phyloP scores from a whole-genome alignment of 208 protist species.

The Acanthamoeba rhysodes region DNA sequence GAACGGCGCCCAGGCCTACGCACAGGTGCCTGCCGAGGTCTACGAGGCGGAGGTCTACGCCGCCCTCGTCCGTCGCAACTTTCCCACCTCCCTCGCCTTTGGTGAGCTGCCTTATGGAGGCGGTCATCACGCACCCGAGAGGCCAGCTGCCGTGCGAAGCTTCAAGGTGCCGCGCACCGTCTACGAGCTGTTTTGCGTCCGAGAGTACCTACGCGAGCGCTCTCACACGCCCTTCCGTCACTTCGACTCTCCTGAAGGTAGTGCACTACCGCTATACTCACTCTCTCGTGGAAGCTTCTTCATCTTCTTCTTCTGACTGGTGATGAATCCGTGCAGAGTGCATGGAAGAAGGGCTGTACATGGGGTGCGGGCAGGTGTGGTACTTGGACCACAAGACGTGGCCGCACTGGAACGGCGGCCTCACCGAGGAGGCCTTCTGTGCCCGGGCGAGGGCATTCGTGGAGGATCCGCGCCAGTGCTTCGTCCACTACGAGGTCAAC shows the following conservation, averaged over 20 bases:
- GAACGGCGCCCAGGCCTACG: background rate
- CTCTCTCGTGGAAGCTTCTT: background rate
- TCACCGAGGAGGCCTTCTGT: background rate
- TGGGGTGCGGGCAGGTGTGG: conserved; percentile 34
- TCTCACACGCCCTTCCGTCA: background rate
- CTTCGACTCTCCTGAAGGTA: background rate
- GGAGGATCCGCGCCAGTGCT: conserved; percentile 10
- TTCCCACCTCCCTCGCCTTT: conserved; percentile 5
- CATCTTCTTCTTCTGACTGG: background rate
- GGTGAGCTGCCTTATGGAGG: background rate
- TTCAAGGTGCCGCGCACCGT: conserved; percentile 21
- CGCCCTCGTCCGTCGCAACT: background rate
- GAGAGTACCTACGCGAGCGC: conserved; percentile 54
- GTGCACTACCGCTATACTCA: background rate
- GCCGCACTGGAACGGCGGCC: background rate
- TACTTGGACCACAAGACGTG: conserved; percentile 45
- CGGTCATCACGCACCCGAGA: background rate
- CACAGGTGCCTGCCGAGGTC: background rate
- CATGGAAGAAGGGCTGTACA: conserved; percentile 27
- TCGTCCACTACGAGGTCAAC: conserved; percentile 35
- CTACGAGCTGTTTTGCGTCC: conserved; percentile 28
- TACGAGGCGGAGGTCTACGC: background rate
- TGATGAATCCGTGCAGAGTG: background rate
- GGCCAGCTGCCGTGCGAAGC: background rate
- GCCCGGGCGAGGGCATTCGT: background rate